Conservation (phyloP, 805 yeast genomes). For the Pichia thaimueangensis region DNA sequence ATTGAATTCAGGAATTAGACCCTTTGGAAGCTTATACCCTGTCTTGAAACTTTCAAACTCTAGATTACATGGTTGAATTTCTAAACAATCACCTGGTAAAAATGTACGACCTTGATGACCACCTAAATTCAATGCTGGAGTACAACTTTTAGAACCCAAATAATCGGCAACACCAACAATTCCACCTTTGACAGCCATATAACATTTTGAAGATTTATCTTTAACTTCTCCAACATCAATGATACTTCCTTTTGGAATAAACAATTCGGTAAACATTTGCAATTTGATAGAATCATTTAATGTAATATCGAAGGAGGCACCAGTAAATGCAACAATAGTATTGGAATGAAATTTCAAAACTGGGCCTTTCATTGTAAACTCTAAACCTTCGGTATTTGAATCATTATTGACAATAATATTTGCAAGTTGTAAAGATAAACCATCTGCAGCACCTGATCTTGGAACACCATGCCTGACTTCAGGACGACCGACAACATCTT, state of each 20-base stretch:
- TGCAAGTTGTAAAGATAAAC: constrained; percentile 23
- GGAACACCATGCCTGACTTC: constrained; percentile 26
- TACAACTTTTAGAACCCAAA: constrained; percentile 27
- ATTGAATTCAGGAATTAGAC: constrained; percentile 16
- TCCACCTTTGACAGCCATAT: constrained; percentile 28
- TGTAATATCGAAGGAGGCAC: constrained; percentile 20
- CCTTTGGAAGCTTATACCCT: constrained; percentile 17
- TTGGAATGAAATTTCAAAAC: constrained; percentile 21
- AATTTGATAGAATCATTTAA: constrained; percentile 11
- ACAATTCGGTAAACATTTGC: constrained; percentile 22
- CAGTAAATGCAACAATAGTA: constrained; percentile 22
- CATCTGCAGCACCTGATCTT: constrained; percentile 24
- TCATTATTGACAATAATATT: constrained; percentile 25
- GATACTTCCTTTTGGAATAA: constrained; percentile 18
- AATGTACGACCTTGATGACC: constrained; percentile 29
- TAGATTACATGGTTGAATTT: constrained; percentile 7
- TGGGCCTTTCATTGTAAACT: constrained; percentile 26
- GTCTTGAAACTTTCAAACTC: constrained; percentile 2
- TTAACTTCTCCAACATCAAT: constrained; percentile 22
- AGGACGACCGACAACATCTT: constrained; percentile 36
- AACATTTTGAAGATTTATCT: constrained; percentile 18
- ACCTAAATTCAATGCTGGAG: constrained; percentile 25
- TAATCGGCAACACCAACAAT: constrained; percentile 26
- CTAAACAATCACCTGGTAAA: constrained; percentile 26
- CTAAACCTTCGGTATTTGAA: constrained; percentile 18